Evolutionary conservation across 208 protist species (phyloP).

Genomic region (Crithidia sp.): DNA sequence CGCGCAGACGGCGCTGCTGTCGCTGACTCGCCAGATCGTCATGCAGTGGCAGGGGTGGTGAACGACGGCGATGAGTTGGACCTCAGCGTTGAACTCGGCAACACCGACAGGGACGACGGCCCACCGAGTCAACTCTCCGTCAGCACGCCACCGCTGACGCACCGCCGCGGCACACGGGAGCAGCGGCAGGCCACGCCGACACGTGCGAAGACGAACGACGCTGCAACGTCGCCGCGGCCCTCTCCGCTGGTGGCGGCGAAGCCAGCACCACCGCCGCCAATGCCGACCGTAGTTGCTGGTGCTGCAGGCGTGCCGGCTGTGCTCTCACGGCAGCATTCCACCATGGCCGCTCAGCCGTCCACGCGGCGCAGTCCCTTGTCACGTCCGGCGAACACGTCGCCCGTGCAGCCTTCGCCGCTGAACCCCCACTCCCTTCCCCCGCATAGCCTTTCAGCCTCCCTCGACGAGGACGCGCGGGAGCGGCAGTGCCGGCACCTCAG

Average conservation of each 20-base stretch:
- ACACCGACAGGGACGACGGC: conserved; percentile 3
- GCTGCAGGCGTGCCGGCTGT: not conserved
- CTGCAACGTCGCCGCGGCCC: not conserved
- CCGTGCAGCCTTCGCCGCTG: conserved; percentile 3
- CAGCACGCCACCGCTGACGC: conserved; percentile 5
- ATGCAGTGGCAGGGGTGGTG: too few relatives aligned
- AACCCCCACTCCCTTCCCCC: conserved; percentile 3
- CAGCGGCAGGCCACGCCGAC: not conserved
- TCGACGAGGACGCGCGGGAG: conserved; percentile 23
- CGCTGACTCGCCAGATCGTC: not conserved
- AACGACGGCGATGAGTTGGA: not conserved
- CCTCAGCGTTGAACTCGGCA: conserved; percentile 13
- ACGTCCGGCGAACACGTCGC: not conserved
- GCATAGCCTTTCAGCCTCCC: not conserved
- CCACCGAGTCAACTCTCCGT: conserved; percentile 13
- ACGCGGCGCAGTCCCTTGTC: not conserved
- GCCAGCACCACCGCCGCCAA: not conserved
- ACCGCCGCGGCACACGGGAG: conserved; percentile 3
- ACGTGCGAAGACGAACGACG: not conserved
- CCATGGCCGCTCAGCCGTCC: conserved; percentile 7
- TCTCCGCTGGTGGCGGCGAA: conserved; percentile 6
- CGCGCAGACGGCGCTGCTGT: too few relatives aligned
- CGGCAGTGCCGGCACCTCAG: conserved; percentile 46
- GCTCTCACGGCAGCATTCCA: conserved; percentile 19
- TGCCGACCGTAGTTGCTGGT: not conserved